A percentile compares a stretch with the other conserved stretches of the same genome.
Conservation (phyloP, 805 yeast genomes). For the Zygosaccharomyces bailii region DNA sequence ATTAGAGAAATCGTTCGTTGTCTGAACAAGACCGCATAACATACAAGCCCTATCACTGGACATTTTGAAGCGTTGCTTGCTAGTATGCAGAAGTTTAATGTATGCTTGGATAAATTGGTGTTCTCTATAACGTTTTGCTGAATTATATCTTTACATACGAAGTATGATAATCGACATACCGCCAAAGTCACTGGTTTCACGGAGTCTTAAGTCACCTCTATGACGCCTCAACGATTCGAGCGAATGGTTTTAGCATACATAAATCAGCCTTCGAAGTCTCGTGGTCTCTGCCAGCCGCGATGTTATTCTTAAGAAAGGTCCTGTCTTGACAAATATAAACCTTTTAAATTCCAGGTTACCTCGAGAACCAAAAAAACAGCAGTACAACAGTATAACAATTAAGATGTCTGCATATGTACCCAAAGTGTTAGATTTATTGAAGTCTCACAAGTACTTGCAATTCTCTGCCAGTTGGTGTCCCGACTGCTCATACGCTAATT, state of each 20-base stretch:
- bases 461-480: slow-evolving; percentile 76
- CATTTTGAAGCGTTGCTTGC: slow-evolving; percentile 12
- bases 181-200: background rate
- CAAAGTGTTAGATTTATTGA: slow-evolving; percentile 47
- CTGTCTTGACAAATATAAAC: background rate
- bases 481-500: slow-evolving; percentile 63
- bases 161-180: background rate
- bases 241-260: too few species aligned
- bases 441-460: slow-evolving; percentile 49
- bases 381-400: too few species aligned
- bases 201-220: background rate
- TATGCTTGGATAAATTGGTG: background rate
- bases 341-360: background rate
- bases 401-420: slow-evolving; percentile 27
- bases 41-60: slow-evolving; percentile 84
- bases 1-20: slow-evolving; percentile 71
- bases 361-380: too few species aligned
- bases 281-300: background rate
- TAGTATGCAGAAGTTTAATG: background rate
- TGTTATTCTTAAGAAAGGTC: background rate
- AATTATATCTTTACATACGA: slow-evolving; percentile 6
- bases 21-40: slow-evolving; percentile 91
- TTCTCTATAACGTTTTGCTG: slow-evolving; percentile 2
- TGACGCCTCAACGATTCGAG: background rate
- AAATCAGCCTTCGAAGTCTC: too few species aligned